Conservation (phyloP, 176 grass and related monocot species). For the Hordeum marinum region DNA sequence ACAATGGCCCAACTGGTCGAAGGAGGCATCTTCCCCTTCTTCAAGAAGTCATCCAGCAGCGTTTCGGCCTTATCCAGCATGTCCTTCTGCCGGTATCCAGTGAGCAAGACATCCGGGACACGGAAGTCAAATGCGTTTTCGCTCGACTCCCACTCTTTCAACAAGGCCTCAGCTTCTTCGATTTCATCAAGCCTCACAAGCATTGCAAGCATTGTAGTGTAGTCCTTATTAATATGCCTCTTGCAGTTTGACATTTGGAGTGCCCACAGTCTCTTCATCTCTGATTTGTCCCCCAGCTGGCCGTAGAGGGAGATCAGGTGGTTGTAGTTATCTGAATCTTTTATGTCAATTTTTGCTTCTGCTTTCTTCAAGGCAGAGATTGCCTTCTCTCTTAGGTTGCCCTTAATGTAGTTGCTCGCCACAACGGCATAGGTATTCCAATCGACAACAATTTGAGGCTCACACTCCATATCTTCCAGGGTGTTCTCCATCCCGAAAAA, state of each 20-base stretch:
- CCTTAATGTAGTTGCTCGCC: slow-evolving; percentile 76
- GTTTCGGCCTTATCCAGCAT: slow-evolving; percentile 64
- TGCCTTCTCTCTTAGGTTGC: slow-evolving; percentile 43
- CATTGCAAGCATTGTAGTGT: slow-evolving; percentile 56
- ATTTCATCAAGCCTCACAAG: slow-evolving; percentile 63
- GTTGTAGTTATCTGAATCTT: slow-evolving; percentile 41
- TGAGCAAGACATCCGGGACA: slow-evolving; percentile 67
- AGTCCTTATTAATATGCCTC: slow-evolving; percentile 61
- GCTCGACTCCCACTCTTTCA: slow-evolving; percentile 82
- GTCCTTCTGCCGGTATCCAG: slow-evolving; percentile 48
- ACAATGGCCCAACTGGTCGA: slow-evolving; percentile 68
- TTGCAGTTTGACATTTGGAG: slow-evolving; percentile 69
- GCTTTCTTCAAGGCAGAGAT: slow-evolving; percentile 65
- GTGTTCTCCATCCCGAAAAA: slow-evolving; percentile 66
- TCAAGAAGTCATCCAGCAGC: slow-evolving; percentile 44
- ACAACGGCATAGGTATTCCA: slow-evolving; percentile 81
- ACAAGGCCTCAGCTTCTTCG: slow-evolving; percentile 61
- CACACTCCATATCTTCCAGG: slow-evolving; percentile 80
- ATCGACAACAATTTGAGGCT: slow-evolving; percentile 81
- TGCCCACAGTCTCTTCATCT: slow-evolving; percentile 60
- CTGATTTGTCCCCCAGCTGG: slow-evolving; percentile 53
- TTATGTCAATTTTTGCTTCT: slow-evolving; percentile 56
- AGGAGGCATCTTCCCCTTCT: slow-evolving; percentile 57
- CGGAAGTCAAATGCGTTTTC: slow-evolving; percentile 49
- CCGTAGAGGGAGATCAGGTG: slow-evolving; percentile 69